Base-by-base conservation (phyloP, 2,329 filamentous ascomycete genomes). In the Scedosporium boydii region DNA sequence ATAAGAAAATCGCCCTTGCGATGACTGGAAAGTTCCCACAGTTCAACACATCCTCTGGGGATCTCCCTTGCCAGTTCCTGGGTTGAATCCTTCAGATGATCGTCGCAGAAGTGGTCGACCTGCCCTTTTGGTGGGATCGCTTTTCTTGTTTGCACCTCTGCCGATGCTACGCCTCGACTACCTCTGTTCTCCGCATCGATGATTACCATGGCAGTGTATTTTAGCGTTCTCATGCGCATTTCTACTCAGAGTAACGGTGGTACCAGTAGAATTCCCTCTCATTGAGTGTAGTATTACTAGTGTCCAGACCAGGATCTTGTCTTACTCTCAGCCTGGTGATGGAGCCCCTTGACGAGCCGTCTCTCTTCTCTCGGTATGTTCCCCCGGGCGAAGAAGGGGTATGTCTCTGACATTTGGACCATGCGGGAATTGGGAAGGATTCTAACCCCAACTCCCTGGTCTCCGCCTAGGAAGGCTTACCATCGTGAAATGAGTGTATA, bases 61-160 rank as follows among this genome's bases (percentile, higher is more conserved):
- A 18, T 27, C 18, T 55, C 51, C 23, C 51, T 55, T 23, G 21
- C 23, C 18, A 55, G 51, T 55, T 23, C 51, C 51, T 55, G 44
- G 44, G 21, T 55, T 26, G 51, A 55, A 55, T 55, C 51, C 51
- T 55, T 55, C 51, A 26, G 51, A 55, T 55, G 51, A 55, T 55
- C 21, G 51, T 55, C 51, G 21, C 51, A 27, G 18, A 55, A 21
- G 21, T 55, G 51, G 44, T 6, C 23, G 51, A 55, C 51, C 51
- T 55, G 18, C 51, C 51, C 51, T 27, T 55, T 53, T 55, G 6
- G 23, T 55, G 12, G 12, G 18, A 6, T 55, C 51, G n/a, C 23
- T 23, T 27, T 21, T 21, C 27, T 55, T 55, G 51, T 26, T 23
- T n/a, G 18, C 18, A 23, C 21, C 21, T 27, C 6, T 27, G 51